These are phyloP conservation scores for Microcera coccophila DNA, from an alignment of 2,329 filamentous ascomycete genomes.

Conservation along the genomic window DNA sequence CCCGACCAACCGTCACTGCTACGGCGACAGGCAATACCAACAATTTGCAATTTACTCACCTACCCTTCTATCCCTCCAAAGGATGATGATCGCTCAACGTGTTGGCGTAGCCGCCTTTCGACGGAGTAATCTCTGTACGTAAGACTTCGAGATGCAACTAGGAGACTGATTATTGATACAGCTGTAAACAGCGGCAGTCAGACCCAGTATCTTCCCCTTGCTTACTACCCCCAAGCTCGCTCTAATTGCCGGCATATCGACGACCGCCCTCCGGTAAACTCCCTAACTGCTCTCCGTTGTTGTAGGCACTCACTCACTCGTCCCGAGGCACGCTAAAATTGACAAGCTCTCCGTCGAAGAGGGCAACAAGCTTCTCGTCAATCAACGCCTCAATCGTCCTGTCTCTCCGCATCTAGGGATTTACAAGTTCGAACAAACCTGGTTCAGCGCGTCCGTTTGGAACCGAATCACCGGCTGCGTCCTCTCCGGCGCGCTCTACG, in stretches of 20 bases:
- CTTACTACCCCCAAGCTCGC: slow-evolving; percentile 47
- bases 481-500: slow-evolving; percentile 71
- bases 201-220: slow-evolving; percentile 44
- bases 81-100: slow-evolving; percentile 54
- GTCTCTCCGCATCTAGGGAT: slow-evolving; percentile 80
- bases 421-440: slow-evolving; percentile 85
- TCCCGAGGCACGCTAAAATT: slow-evolving; percentile 50
- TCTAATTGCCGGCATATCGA: slow-evolving; percentile 39
- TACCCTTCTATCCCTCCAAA: slow-evolving; percentile 8
- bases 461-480: slow-evolving; percentile 80
- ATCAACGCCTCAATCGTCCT: slow-evolving; percentile 77
- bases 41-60: slow-evolving; percentile 6
- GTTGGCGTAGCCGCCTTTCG: slow-evolving; percentile 57
- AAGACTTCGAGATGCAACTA: neutral
- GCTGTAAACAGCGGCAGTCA: slow-evolving; percentile 40
- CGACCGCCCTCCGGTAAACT: slow-evolving; percentile 46
- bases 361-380: slow-evolving; percentile 64
- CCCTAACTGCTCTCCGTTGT: neutral
- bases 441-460: slow-evolving; percentile 66
- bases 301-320: slow-evolving; percentile 6
- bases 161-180: neutral
- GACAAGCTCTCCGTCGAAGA: slow-evolving; percentile 53
- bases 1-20: too few relatives aligned
- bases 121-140: slow-evolving; percentile 45
- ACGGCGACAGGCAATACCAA: slow-evolving; percentile 17